A percentile compares a stretch with the other conserved stretches of the same genome.
Evolutionary conservation across 306 rosid species (phyloP).

Genomic region (Trifolium subterraneum): DNA sequence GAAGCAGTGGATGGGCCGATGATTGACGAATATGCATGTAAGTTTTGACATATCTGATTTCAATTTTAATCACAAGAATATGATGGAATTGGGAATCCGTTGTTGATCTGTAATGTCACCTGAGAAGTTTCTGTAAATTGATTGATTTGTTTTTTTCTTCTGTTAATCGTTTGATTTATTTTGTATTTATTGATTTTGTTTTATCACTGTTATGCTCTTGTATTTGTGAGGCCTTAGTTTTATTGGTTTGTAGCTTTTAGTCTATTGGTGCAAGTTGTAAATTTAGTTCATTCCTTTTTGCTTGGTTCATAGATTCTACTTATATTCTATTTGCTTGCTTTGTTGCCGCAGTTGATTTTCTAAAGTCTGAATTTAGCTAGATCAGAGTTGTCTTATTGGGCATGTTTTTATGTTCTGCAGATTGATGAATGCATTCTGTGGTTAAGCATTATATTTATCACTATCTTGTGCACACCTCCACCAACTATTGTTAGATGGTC

Average conservation of each 20-base stretch:
- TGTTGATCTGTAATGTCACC: too few relatives aligned
- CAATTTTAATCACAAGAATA: constrained; percentile 18
- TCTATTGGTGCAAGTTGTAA: too few relatives aligned
- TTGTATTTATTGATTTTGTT: too few relatives aligned
- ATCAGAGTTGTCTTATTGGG: constrained; percentile 17
- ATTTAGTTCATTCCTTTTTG: too few relatives aligned
- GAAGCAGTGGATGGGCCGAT: constrained; percentile 87
- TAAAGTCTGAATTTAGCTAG: constrained; percentile 3
- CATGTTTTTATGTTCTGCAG: constrained; percentile 50
- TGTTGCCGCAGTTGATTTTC: not conserved
- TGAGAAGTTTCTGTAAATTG: too few relatives aligned
- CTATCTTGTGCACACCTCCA: constrained; percentile 95
- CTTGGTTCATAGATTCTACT: too few relatives aligned
- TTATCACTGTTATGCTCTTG: too few relatives aligned
- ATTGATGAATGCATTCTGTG: constrained; percentile 92
- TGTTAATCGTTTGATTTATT: too few relatives aligned
- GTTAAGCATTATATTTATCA: constrained; percentile 92
- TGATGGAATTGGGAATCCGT: constrained; percentile 11
- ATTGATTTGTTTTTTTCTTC: too few relatives aligned
- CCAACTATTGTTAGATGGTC: constrained; percentile 98
- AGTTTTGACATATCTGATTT: constrained; percentile 42
- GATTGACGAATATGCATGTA: constrained; percentile 97
- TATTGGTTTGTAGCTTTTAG: too few relatives aligned
- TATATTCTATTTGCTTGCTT: constrained; percentile 1
- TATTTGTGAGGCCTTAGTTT: too few relatives aligned